Base-by-base conservation (phyloP, 768 basidiomycete genomes). In the Cyathus striatus region DNA sequence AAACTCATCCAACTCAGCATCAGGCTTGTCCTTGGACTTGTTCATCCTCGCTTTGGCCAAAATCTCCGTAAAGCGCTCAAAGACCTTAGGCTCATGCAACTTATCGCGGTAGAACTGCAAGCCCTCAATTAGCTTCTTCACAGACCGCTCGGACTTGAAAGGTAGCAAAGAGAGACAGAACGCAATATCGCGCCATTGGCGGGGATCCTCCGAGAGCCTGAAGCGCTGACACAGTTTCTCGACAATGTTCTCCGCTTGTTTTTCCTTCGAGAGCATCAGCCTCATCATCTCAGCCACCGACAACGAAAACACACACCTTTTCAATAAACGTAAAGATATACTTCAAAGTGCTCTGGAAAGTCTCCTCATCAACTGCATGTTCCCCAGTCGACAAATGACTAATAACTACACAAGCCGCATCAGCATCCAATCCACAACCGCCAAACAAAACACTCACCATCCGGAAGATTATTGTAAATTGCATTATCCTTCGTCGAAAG, bases 201-300 rank as follows among this genome's bases (percentile, higher is more conserved):
- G 78, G 13, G 90, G 78, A 23, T 94, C 91, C 32, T 88, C 86
- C 1, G 87, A 81, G 3, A 90, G 70, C 18, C 87, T 77, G 82
- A 98, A 97, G 6, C 95, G 81, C 55, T 96, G 92, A 55, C 96
- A 99, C 2, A 99, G 81, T 59, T 97, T 99, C 55, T 99, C 95
- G 42, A 98, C 90, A 48, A 99, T 90, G 55, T 78, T 86, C 64
- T 98, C 95, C 0, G 95, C 94, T 79, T 96, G 95, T 65, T 95
- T 97, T 65, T 98, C 93, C 92, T 95, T 17, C 10, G 33, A 27
- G 23, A 13, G 18, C 16, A 43, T n/a, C 24, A 47, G 5, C n/a
- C n/a, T n/a, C n/a, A n/a, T n/a, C 10, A 13, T 25, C 23, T 22
- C 3, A 26, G 13, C 33, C 9, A 41, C 34, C 23, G 17, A 12